Base-by-base conservation (phyloP, 495 filamentous ascomycete genomes). In the Penicillium arizonense region DNA sequence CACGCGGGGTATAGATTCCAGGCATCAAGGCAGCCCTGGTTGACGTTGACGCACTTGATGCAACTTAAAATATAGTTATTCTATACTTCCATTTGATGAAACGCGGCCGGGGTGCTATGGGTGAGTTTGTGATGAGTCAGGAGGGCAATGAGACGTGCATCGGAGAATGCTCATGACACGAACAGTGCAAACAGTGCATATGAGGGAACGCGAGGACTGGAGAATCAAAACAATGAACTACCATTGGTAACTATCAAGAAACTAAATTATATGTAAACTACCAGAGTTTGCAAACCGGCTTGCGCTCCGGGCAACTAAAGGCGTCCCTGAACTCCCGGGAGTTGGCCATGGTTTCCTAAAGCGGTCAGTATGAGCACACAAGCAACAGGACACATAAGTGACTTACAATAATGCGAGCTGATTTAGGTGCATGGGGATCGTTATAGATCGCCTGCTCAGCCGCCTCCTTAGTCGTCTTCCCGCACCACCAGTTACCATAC, bases 201-300 rank as follows among this genome's bases (percentile, higher is more conserved):
- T 30, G 28, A 30, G 28, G 28, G 24, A 30, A 10, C 28, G 28
- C 7, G 28, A 7, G 9, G 5, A 30, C 28, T 30, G 28, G 28
- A 30, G 28, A 30, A 30, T 30, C n/a, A 26, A 44, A 16, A 5
- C 16, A 18, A 44, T 10, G 4, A 16, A 46, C 23, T 46, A 12
- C 18, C 9, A 46, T 21, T 34, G 14, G 11, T 30, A 32, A 30
- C 35, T 36, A 28, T 18, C 23, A 48, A 24, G 34, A 13, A 20
- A 18, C 2, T 21, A 18, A 33, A 7, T 10, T 30, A 30, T 8
- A 30, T 7, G 18, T 30, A 30, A 44, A 13, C 32, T 68, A 90
- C 85, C 85, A 90, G 42, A 89, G 72, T 68, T 89, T 83, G 62
- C 87, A 90, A 41, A 74, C 77, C 0, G 87, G 86, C 61, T 86